These are phyloP conservation scores for Ampelocalamus luodianensis DNA, from an alignment of 176 grass and related monocot species.

Conservation along the genomic window DNA sequence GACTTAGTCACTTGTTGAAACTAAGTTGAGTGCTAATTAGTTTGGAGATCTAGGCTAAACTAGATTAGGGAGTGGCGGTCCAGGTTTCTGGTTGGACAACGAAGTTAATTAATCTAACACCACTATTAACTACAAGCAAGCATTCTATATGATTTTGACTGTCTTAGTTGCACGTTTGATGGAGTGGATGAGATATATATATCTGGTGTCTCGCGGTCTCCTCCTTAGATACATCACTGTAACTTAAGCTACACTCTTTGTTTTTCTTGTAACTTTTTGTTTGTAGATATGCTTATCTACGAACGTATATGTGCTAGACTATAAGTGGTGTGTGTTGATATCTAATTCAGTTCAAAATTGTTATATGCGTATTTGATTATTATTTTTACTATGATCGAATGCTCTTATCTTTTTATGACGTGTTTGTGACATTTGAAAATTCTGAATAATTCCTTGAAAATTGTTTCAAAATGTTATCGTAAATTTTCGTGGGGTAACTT, in stretches of 20 bases:
- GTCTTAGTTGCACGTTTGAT: slow-evolving; percentile 52
- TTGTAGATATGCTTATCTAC: not conserved
- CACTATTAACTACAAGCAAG: not conserved
- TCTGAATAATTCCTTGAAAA: not conserved
- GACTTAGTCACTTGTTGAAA: slow-evolving; percentile 40
- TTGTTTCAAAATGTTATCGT: not conserved
- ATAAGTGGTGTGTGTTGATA: not conserved
- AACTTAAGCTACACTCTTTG: slow-evolving; percentile 36
- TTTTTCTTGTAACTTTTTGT: not conserved
- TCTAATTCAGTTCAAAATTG: not conserved
- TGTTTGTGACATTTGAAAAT: not conserved
- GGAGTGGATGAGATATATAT: slow-evolving; percentile 44
- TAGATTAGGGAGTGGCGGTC: slow-evolving; percentile 22
- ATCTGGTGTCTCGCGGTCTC: not conserved
- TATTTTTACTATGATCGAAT: not conserved
- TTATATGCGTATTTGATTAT: not conserved
- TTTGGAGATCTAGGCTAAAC: slow-evolving; percentile 7
- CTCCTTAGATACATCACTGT: not conserved
- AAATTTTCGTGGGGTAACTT: not conserved
- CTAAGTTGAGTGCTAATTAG: slow-evolving; percentile 17
- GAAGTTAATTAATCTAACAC: not conserved
- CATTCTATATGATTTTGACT: slow-evolving; percentile 43
- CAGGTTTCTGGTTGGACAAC: slow-evolving; percentile 29
- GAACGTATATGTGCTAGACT: not conserved
- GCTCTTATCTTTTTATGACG: not conserved